Conservation (phyloP, 805 yeast genomes). For the Danielia oregonensis region DNA sequence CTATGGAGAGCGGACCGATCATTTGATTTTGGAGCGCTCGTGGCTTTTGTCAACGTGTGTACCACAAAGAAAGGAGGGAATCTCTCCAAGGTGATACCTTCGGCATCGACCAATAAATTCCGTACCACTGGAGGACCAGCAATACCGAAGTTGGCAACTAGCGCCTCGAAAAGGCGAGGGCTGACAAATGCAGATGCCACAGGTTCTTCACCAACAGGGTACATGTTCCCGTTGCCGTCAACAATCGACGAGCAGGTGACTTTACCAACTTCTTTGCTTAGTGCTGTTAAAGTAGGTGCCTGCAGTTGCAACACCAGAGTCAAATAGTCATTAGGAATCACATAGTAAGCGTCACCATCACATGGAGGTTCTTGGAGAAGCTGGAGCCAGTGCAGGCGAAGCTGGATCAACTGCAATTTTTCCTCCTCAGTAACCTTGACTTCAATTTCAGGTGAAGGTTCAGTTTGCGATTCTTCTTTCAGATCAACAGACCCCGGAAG, state of each 20-base stretch:
- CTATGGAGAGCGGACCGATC: conserved; percentile 7
- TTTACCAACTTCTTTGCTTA: conserved; percentile 38
- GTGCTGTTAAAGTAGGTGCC: conserved; percentile 7
- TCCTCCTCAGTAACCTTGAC: conserved; percentile 2
- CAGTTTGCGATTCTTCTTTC: neutral
- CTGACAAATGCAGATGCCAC: conserved; percentile 30
- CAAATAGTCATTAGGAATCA: conserved; percentile 33
- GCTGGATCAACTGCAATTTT: conserved; percentile 1
- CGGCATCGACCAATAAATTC: conserved; percentile 22
- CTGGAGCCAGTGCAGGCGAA: conserved; percentile 8
- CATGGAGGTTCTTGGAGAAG: conserved; percentile 4
- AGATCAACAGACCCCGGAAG: neutral
- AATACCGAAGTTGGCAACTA: conserved; percentile 55
- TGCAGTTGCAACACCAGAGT: neutral
- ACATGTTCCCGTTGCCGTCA: conserved; percentile 44
- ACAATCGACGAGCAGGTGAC: conserved; percentile 44
- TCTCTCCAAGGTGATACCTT: conserved; percentile 29
- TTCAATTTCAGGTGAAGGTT: too few species aligned
- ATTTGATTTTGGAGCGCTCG: conserved; percentile 1
- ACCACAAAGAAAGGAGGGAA: conserved; percentile 34
- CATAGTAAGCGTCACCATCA: conserved; percentile 49
- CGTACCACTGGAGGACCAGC: conserved; percentile 34
- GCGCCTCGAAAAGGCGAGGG: conserved; percentile 40
- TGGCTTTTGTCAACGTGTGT: conserved; percentile 26
- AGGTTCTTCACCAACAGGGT: conserved; percentile 19